Percentiles rank a stretch among this genome's conserved stretches.
Conservation (phyloP, 2,329 filamentous ascomycete genomes). For the Thelonectria blattea region DNA sequence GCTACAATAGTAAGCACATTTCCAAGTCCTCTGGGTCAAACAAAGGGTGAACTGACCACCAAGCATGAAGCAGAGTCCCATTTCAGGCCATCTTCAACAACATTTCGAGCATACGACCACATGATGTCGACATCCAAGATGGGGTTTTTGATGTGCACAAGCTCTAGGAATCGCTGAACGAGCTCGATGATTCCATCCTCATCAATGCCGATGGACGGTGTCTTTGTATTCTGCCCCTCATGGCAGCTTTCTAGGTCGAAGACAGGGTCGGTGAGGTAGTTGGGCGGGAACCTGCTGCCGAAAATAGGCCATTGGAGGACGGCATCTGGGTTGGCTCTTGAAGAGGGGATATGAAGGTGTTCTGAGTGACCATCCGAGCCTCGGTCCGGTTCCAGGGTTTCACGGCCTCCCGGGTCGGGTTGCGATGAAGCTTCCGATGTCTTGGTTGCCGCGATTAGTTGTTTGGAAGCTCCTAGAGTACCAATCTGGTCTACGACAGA, state of each 20-base stretch:
- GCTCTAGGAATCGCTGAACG: slow-evolving; percentile 33
- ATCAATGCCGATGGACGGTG: slow-evolving; percentile 14
- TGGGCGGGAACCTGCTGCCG: slow-evolving; percentile 3
- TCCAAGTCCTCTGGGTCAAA: background rate
- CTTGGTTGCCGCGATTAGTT: too few relatives aligned
- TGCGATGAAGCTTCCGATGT: too few relatives aligned
- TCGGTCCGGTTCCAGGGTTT: background rate
- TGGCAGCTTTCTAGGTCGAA: slow-evolving; percentile 6
- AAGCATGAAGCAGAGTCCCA: slow-evolving; percentile 35
- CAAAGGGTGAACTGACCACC: slow-evolving; percentile 13
- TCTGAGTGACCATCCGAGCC: slow-evolving; percentile 3
- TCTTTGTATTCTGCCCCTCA: background rate
- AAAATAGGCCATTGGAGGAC: slow-evolving; percentile 21
- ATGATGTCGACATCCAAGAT: slow-evolving; percentile 30
- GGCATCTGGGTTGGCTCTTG: slow-evolving; percentile 10
- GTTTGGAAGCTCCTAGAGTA: too few relatives aligned
- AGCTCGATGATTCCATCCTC: slow-evolving; percentile 34
- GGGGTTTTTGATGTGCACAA: slow-evolving; percentile 38
- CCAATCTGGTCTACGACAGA: too few relatives aligned
- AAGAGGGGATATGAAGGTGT: slow-evolving; percentile 15
- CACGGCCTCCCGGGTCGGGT: too few relatives aligned
- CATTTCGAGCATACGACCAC: slow-evolving; percentile 29
- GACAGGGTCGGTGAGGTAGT: slow-evolving; percentile 20
- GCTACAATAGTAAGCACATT: slow-evolving; percentile 3
- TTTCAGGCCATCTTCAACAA: slow-evolving; percentile 32